Evolutionary conservation across 2,329 filamentous ascomycete genomes (phyloP).

Genomic region (Metarhizium rileyi): DNA sequence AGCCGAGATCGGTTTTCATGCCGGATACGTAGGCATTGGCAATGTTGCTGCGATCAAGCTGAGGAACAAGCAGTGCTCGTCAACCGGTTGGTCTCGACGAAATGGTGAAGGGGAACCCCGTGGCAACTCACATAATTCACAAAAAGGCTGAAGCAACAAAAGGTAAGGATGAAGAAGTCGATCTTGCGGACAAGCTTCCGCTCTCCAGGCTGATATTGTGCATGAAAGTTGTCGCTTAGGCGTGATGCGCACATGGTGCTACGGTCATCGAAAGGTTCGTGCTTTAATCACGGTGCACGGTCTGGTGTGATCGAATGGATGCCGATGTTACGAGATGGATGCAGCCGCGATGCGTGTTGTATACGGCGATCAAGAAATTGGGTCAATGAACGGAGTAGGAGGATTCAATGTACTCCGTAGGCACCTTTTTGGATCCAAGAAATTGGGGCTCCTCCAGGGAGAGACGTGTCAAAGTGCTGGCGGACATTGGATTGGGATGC

Average conservation of each 20-base stretch:
- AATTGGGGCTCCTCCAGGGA: too few species aligned
- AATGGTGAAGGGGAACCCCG: background rate
- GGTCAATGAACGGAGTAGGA: too few species aligned
- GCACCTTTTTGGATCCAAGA: too few species aligned
- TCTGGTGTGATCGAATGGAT: too few species aligned
- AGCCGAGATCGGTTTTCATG: constrained; percentile 41
- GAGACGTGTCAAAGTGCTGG: too few species aligned
- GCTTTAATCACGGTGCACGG: too few species aligned
- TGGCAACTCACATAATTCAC: constrained; percentile 5
- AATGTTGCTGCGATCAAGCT: constrained; percentile 24
- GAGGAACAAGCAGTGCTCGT: background rate
- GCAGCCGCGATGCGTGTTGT: too few species aligned
- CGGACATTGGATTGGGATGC: too few species aligned
- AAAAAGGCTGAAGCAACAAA: constrained; percentile 6
- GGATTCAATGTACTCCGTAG: too few species aligned
- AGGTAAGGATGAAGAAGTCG: constrained; percentile 29
- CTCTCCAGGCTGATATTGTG: constrained; percentile 27
- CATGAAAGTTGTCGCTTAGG: constrained; percentile 24
- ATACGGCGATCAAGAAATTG: too few species aligned
- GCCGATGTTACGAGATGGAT: too few species aligned
- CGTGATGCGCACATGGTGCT: constrained; percentile 4
- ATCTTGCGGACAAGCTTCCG: constrained; percentile 44
- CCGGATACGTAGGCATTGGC: constrained; percentile 31
- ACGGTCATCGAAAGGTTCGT: too few species aligned
- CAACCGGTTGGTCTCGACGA: background rate